Evolutionary conservation across 345 rosid species (phyloP).

Genomic region (Eucalyptus melliodora): DNA sequence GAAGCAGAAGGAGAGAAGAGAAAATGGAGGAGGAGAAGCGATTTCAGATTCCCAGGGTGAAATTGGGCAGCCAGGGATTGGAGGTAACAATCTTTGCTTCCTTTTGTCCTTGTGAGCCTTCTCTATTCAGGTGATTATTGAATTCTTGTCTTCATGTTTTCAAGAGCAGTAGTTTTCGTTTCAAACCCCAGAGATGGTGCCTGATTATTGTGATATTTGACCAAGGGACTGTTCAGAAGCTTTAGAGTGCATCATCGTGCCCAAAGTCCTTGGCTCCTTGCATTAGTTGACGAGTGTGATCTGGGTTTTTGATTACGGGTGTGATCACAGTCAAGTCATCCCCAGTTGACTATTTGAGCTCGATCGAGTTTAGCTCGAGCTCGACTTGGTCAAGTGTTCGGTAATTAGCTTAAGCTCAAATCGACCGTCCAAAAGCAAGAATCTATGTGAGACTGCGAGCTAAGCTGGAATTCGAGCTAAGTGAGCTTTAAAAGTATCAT

Average conservation of each 20-base stretch:
- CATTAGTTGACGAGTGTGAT: background rate
- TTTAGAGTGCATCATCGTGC: background rate
- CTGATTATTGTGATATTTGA: background rate
- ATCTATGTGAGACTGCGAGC: background rate
- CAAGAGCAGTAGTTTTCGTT: background rate
- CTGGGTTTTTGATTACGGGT: background rate
- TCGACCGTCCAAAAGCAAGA: background rate
- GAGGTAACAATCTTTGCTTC: constrained; percentile 5
- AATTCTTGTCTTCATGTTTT: background rate
- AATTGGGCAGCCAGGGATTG: constrained; percentile 28
- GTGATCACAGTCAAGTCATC: background rate
- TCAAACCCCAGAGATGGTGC: background rate
- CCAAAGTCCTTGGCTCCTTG: background rate
- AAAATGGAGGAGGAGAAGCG: constrained; percentile 1
- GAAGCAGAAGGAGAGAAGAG: background rate
- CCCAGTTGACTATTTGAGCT: background rate
- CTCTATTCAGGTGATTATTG: background rate
- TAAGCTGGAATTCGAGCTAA: background rate
- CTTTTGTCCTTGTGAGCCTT: background rate
- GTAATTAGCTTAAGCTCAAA: background rate
- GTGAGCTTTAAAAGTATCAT: background rate
- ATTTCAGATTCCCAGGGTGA: constrained; percentile 6
- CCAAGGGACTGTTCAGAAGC: background rate
- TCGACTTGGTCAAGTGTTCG: background rate
- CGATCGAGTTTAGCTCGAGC: background rate